phyloP scores from a whole-genome alignment of 345 rosid genomes.

The Combretum micranthum region DNA sequence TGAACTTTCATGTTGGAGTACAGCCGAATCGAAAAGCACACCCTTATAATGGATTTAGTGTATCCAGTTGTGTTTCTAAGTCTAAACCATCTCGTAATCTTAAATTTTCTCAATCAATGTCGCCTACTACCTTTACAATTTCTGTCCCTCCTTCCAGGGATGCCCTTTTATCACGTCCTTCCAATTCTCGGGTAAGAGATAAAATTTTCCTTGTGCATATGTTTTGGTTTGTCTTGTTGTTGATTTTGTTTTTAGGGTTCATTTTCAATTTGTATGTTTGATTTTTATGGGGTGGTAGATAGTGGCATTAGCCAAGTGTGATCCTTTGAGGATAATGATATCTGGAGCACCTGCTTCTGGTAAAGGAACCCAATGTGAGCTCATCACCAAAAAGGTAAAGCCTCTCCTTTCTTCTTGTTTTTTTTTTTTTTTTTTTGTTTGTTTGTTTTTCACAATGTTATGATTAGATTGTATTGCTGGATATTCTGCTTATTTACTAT shows the following conservation, averaged over 20 bases:
- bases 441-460: too few species aligned
- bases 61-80: not conserved
- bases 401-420: not conserved
- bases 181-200: too few species aligned
- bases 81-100: not conserved
- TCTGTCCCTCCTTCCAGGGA: too few species aligned
- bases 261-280: not conserved
- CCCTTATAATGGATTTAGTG: not conserved
- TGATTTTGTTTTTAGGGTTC: not conserved
- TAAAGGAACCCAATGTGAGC: conserved; percentile 99
- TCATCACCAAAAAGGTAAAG: conserved; percentile 70
- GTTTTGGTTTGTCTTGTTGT: not conserved
- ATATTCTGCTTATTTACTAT: too few species aligned
- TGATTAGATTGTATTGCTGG: not conserved
- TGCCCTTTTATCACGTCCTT: too few species aligned
- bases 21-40: conserved; percentile 4
- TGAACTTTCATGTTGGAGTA: conserved; percentile 5
- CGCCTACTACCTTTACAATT: too few species aligned
- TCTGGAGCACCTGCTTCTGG: conserved; percentile 99
- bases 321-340: conserved; percentile 76
- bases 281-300: conserved; percentile 9
- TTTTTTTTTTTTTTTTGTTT: not conserved
- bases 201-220: too few species aligned
- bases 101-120: too few species aligned
- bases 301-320: conserved; percentile 28